Evolutionary conservation across 2,329 filamentous ascomycete species (phyloP).

Genomic region (Stylonectria norvegica): DNA sequence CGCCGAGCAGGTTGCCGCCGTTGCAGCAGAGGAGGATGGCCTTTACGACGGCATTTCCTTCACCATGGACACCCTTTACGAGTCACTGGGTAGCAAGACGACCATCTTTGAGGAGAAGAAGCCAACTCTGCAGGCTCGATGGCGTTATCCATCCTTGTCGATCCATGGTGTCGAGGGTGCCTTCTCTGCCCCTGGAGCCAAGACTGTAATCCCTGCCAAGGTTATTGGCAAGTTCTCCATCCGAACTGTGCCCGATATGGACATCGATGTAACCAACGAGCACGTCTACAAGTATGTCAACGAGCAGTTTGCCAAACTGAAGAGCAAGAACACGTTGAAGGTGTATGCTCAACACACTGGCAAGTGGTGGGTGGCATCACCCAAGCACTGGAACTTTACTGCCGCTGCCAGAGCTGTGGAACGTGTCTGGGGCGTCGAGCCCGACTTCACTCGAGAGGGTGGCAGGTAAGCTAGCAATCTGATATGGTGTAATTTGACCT

Average conservation of each 20-base stretch:
- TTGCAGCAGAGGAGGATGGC: constrained; percentile 79
- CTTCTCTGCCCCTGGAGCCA: constrained; percentile 88
- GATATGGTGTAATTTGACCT: not conserved
- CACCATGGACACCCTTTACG: constrained; percentile 92
- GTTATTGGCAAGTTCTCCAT: constrained; percentile 98
- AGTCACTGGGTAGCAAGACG: constrained; percentile 85
- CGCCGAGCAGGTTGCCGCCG: constrained; percentile 84
- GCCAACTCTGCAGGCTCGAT: constrained; percentile 88
- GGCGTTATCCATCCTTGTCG: constrained; percentile 91
- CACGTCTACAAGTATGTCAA: constrained; percentile 81
- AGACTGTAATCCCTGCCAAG: constrained; percentile 98
- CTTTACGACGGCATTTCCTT: constrained; percentile 92
- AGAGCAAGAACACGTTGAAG: constrained; percentile 87
- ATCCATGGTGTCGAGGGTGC: constrained; percentile 94
- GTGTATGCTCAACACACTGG: constrained; percentile 82
- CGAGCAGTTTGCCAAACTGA: constrained; percentile 78
- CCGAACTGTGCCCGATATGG: constrained; percentile 96
- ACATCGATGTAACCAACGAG: constrained; percentile 82
- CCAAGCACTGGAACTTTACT: constrained; percentile 98
- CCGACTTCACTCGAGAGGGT: constrained; percentile 93
- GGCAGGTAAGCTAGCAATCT: constrained; percentile 60
- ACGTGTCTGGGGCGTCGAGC: constrained; percentile 88
- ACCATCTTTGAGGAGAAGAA: constrained; percentile 88
- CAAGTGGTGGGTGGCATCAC: constrained; percentile 98
- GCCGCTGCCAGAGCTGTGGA: constrained; percentile 95